Evolutionary conservation across 1,284 basidiomycete species (phyloP).

Genomic region (Sporisorium iseilematis-ciliati): DNA sequence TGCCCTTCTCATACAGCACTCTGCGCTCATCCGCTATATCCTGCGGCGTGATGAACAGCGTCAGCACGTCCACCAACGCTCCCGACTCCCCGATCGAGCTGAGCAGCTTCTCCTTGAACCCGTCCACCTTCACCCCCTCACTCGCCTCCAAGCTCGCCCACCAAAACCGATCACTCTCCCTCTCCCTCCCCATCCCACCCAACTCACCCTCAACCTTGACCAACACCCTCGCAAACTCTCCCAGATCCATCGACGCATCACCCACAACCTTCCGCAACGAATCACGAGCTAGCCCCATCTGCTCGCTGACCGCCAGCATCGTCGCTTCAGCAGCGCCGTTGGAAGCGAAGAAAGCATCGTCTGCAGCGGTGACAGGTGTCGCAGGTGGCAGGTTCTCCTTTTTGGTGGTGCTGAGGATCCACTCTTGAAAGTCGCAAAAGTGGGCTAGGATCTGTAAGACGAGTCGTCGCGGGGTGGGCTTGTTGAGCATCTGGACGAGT

Average conservation of each 20-base stretch:
- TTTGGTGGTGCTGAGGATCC: slow-evolving; percentile 33
- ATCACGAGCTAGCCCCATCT: slow-evolving; percentile 46
- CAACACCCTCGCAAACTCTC: slow-evolving; percentile 31
- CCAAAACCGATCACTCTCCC: slow-evolving; percentile 34
- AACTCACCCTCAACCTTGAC: slow-evolving; percentile 23
- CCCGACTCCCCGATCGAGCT: slow-evolving; percentile 29
- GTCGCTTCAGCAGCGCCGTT: not conserved
- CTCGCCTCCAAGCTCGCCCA: slow-evolving; percentile 26
- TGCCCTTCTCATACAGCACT: slow-evolving; percentile 32
- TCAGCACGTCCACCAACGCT: slow-evolving; percentile 38
- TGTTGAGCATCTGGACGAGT: slow-evolving; percentile 38
- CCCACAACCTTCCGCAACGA: slow-evolving; percentile 21
- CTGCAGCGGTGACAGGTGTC: slow-evolving; percentile 2
- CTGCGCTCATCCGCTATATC: slow-evolving; percentile 42
- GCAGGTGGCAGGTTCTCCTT: slow-evolving; percentile 41
- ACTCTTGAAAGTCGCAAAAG: slow-evolving; percentile 46
- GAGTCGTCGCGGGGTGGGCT: slow-evolving; percentile 37
- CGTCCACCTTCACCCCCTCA: slow-evolving; percentile 7
- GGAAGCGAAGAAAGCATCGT: slow-evolving; percentile 26
- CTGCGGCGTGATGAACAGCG: slow-evolving; percentile 38
- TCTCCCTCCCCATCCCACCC: not conserved
- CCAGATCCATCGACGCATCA: slow-evolving; percentile 26
- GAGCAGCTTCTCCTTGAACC: slow-evolving; percentile 23
- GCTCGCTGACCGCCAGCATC: slow-evolving; percentile 45
- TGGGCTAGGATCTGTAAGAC: slow-evolving; percentile 31